Base-by-base conservation (phyloP, 164 flowering plant species). In the Taxillus chinensis region DNA sequence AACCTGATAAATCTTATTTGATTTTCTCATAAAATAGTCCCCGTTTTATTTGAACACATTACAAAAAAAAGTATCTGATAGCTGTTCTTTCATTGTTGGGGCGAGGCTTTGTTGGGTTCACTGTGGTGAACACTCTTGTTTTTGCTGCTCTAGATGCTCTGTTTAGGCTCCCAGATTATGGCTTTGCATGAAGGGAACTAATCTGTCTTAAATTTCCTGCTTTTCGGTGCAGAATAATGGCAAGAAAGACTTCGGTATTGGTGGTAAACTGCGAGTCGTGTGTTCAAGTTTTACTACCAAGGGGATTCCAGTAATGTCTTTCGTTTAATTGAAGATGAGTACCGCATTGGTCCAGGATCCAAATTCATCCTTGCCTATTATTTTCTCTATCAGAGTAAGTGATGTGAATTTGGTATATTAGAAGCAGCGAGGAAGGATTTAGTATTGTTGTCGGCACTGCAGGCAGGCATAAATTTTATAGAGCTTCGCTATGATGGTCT, bases 251-350 rank as follows among this genome's bases (percentile, higher is more conserved):
- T 90, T 75, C 50, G 73, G 73, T 59, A 73, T 84, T 7, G 97
- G 92, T 11, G 87, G 90, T 45, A 77, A 76, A 71, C 38, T 93
- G 66, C 73, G 7, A 12, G 96, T 84, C 13, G 51, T 71, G 66
- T 93, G 97, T 69, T 70, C 82, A 4, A 87, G 91, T 72, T 93
- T 84, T 74, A 78, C 82, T 12, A 54, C 67, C 61, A 90, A 89
- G 71, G 98, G 97, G 39, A 73, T 89, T 63, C 95, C 97, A 3
- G 82, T 88, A 7, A 46, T 90, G 86, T 68, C 89, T 37, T 52
- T 80, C 72, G 80, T 77, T 27, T 27, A 27, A 27, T 27, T 27
- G 27, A 27, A 27, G 27, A 27, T 27, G 27, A 27, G 27, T 27
- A 27, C 27, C 27, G 27, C 27, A 27, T 27, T 2, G 27, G 27